Evolutionary conservation across 352 stramenopile genomes (phyloP).

Genomic region (Peronospora destructor): DNA sequence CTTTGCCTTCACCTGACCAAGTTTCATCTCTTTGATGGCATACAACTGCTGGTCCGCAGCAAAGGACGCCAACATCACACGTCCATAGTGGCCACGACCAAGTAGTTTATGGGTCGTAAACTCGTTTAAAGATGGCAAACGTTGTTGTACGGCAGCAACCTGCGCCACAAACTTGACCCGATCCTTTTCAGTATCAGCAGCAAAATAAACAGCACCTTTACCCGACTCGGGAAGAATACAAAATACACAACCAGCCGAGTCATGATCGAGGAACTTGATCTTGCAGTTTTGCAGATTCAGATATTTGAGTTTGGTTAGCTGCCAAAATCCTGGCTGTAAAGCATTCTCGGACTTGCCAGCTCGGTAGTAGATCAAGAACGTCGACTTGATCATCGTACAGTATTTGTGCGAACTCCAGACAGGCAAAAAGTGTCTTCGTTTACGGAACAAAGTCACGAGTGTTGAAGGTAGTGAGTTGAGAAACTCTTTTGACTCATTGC

Average conservation of each 20-base stretch:
- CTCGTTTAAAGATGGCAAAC: conserved; percentile 43
- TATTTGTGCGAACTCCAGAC: conserved; percentile 85
- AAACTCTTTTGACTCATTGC: conserved; percentile 77
- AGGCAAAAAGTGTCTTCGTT: conserved; percentile 68
- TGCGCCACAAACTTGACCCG: conserved; percentile 69
- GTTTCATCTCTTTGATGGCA: conserved; percentile 87
- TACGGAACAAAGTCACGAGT: conserved; percentile 83
- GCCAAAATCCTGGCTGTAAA: conserved; percentile 13
- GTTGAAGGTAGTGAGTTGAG: conserved; percentile 76
- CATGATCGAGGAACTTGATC: conserved; percentile 73
- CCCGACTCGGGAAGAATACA: conserved; percentile 61
- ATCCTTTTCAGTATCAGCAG: conserved; percentile 79
- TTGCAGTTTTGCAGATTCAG: conserved; percentile 70
- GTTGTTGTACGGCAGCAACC: conserved; percentile 51
- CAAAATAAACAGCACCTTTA: conserved; percentile 65
- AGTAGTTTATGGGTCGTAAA: conserved; percentile 81
- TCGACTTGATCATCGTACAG: conserved; percentile 85
- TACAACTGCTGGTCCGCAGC: conserved; percentile 50
- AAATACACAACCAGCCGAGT: conserved; percentile 74
- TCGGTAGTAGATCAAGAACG: conserved; percentile 79
- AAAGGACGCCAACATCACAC: conserved; percentile 60
- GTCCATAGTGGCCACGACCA: conserved; percentile 77
- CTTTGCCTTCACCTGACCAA: conserved; percentile 81
- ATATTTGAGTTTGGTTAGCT: conserved; percentile 54
- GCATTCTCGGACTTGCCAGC: conserved; percentile 51